phyloP scores from a whole-genome alignment of 768 basidiomycete genomes.

The Panus rudis region DNA sequence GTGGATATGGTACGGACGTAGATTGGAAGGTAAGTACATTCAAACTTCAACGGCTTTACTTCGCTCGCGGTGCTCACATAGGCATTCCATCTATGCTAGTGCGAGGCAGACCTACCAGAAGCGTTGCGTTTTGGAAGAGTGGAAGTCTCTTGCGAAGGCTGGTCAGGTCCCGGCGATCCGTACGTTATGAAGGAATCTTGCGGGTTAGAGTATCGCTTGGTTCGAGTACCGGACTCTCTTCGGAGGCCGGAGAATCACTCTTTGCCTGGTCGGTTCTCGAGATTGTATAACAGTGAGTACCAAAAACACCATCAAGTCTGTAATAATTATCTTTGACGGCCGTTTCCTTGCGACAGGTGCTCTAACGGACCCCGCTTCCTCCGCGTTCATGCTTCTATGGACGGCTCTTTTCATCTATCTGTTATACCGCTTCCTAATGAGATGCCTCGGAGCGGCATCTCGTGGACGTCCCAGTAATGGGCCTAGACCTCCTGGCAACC shows the following conservation, averaged over 20 bases:
- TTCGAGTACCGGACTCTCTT: slow-evolving; percentile 48
- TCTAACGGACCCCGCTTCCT: slow-evolving; percentile 42
- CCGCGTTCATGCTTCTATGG: slow-evolving; percentile 55
- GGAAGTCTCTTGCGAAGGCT: slow-evolving; percentile 88
- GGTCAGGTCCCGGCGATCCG: slow-evolving; percentile 73
- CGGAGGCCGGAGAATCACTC: slow-evolving; percentile 13
- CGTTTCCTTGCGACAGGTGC: slow-evolving; percentile 2
- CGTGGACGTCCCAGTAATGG: slow-evolving; percentile 18
- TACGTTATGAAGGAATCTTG: slow-evolving; percentile 88
- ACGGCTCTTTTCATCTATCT: slow-evolving; percentile 43
- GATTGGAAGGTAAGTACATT: slow-evolving; percentile 76
- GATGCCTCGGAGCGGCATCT: slow-evolving; percentile 37
- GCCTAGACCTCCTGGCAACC: slow-evolving; percentile 30
- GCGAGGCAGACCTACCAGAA: slow-evolving; percentile 85
- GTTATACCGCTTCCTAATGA: slow-evolving; percentile 50
- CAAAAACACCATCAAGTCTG: background rate
- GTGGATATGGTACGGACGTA: slow-evolving; percentile 70
- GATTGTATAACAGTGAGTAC: slow-evolving; percentile 12
- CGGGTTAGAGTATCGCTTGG: slow-evolving; percentile 75
- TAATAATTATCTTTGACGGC: background rate
- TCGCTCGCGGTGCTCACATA: too few species aligned
- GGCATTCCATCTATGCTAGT: slow-evolving; percentile 37
- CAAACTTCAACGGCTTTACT: background rate
- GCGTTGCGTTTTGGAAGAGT: slow-evolving; percentile 78
- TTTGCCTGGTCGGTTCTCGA: slow-evolving; percentile 9